phyloP scores from a whole-genome alignment of 768 basidiomycete genomes.

The Scleroderma bovista region DNA sequence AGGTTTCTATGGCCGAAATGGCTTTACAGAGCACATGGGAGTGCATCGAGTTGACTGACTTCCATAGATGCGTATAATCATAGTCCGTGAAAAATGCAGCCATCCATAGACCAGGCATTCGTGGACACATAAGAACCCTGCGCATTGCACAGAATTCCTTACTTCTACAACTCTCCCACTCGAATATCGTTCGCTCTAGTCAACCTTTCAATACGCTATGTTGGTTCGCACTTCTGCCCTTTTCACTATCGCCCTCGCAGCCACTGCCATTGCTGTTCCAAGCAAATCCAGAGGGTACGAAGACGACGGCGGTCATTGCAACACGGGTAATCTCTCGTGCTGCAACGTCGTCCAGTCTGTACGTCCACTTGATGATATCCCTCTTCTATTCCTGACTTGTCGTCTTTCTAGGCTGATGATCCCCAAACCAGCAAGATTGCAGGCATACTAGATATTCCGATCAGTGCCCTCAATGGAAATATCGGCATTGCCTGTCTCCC shows the following conservation, averaged over 20 bases:
- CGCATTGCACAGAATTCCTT: too few species aligned
- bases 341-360: conserved; percentile 9
- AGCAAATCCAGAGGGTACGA: not conserved
- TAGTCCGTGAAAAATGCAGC: too few species aligned
- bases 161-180: too few species aligned
- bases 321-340: conserved; percentile 8
- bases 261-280: conserved; percentile 7
- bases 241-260: conserved; percentile 11
- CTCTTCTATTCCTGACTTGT: not conserved
- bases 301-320: conserved; percentile 6
- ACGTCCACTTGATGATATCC: not conserved
- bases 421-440: not conserved
- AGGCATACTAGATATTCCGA: not conserved
- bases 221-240: not conserved
- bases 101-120: too few species aligned
- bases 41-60: too few species aligned
- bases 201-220: not conserved
- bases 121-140: too few species aligned
- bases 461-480: conserved; percentile 8
- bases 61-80: too few species aligned
- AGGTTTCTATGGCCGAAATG: too few species aligned
- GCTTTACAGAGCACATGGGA: too few species aligned
- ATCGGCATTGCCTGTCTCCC: conserved; percentile 4
- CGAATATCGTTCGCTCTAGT: not conserved
- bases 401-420: not conserved